Evolutionary conservation across 768 basidiomycete species (phyloP).

Genomic region (Lentinula sp.): DNA sequence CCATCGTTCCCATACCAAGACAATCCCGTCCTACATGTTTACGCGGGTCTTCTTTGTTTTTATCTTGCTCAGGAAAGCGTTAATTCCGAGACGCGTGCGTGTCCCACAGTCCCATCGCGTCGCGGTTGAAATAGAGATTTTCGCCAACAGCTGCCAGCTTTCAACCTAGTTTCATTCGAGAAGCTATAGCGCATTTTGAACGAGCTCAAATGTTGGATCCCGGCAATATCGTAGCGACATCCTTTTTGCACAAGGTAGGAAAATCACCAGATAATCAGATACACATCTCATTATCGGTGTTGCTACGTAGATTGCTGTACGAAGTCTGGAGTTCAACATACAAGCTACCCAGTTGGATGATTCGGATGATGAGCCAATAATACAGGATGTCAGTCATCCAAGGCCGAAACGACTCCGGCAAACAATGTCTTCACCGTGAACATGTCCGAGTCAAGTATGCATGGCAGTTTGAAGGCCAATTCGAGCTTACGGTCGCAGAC

Average conservation of each 20-base stretch:
- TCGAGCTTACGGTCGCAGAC: no score
- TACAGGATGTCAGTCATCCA: conserved; percentile 14
- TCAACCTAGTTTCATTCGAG: conserved; percentile 33
- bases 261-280: background rate
- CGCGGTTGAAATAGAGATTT: background rate
- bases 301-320: background rate
- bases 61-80: conserved; percentile 44
- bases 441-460: background rate
- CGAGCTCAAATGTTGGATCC: conserved; percentile 57
- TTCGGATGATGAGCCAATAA: conserved; percentile 27
- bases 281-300: background rate
- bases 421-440: background rate
- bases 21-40: conserved; percentile 71
- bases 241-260: conserved; percentile 48
- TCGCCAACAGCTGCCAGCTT: conserved; percentile 11
- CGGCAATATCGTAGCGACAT: conserved; percentile 43
- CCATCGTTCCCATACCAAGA: conserved; percentile 86
- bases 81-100: background rate
- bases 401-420: conserved; percentile 29
- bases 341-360: conserved; percentile 15
- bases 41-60: conserved; percentile 72
- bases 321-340: conserved; percentile 10
- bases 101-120: background rate
- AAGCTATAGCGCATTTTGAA: conserved; percentile 61
- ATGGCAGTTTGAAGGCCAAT: no score